A percentile compares a stretch with the other conserved stretches of the same genome.
phyloP scores from a whole-genome alignment of 169 alveolate species.

The Eimeria maxima region DNA sequence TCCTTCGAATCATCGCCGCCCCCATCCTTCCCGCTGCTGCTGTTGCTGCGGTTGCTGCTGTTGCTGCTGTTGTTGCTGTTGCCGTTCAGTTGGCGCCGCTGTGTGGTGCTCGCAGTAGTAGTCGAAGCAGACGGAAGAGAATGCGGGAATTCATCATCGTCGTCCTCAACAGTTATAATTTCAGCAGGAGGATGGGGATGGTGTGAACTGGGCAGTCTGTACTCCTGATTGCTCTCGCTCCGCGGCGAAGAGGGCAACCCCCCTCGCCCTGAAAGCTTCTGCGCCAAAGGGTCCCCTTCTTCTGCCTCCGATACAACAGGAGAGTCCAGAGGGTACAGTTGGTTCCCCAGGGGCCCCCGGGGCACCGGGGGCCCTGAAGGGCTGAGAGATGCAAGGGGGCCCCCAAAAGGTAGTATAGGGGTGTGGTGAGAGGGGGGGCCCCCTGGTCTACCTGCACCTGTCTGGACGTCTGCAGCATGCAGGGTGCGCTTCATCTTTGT shows the following conservation, averaged over 20 bases:
- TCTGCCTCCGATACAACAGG: background rate
- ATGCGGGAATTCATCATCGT: background rate
- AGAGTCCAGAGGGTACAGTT: conserved; percentile 4
- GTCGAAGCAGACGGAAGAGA: background rate
- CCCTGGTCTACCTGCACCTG: background rate
- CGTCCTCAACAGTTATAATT: conserved; percentile 25
- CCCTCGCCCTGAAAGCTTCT: background rate
- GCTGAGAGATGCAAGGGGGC: background rate
- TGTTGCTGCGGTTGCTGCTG: conserved; percentile 28
- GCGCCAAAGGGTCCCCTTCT: background rate
- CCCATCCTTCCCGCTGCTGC: background rate
- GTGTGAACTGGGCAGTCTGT: no score
- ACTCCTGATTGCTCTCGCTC: background rate
- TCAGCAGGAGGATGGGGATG: background rate
- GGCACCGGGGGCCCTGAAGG: background rate
- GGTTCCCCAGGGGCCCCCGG: conserved; percentile 17
- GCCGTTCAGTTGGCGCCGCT: background rate
- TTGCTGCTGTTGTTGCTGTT: conserved; percentile 10
- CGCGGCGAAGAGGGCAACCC: background rate
- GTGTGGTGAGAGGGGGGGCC: background rate
- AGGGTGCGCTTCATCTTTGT: conserved; percentile 32
- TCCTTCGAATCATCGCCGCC: background rate
- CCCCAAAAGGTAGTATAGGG: background rate
- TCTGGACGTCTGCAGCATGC: background rate
- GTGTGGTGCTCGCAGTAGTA: background rate